A percentile compares a stretch with the other conserved stretches of the same genome.
These are phyloP conservation scores for Penicillium occitanis DNA, from an alignment of 2,329 filamentous ascomycete species.

Conservation along the genomic window DNA sequence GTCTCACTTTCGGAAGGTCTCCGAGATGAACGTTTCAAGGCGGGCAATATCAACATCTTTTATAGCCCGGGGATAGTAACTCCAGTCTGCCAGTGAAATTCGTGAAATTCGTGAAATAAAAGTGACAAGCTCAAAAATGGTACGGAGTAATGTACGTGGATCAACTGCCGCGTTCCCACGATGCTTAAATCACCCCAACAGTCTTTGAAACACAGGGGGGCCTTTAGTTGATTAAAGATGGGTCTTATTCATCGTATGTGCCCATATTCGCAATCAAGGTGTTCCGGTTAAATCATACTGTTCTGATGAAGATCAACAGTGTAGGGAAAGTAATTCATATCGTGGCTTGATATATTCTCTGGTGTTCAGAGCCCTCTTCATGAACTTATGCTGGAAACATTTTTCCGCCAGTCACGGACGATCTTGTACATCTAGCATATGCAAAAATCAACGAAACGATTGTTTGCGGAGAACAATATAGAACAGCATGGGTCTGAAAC, in stretches of 20 bases:
- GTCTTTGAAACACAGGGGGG: neutral
- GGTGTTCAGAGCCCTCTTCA: neutral
- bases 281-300: neutral
- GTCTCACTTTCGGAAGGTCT: neutral
- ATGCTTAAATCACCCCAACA: neutral
- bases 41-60: too few species aligned
- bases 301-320: neutral
- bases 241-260: neutral
- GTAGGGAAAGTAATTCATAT: neutral
- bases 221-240: neutral
- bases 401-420: conserved; percentile 9
- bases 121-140: neutral
- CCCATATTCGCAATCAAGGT: neutral
- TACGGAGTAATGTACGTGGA: neutral
- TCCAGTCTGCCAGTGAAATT: too few species aligned
- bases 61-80: too few species aligned
- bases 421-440: neutral
- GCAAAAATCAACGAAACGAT: neutral
- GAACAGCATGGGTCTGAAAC: neutral
- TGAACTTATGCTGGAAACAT: neutral
- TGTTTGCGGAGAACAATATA: neutral
- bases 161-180: neutral
- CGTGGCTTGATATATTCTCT: neutral
- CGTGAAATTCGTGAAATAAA: neutral
- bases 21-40: neutral